Conservation (phyloP, 1,284 basidiomycete species). For the Heterobasidion irregulare region DNA sequence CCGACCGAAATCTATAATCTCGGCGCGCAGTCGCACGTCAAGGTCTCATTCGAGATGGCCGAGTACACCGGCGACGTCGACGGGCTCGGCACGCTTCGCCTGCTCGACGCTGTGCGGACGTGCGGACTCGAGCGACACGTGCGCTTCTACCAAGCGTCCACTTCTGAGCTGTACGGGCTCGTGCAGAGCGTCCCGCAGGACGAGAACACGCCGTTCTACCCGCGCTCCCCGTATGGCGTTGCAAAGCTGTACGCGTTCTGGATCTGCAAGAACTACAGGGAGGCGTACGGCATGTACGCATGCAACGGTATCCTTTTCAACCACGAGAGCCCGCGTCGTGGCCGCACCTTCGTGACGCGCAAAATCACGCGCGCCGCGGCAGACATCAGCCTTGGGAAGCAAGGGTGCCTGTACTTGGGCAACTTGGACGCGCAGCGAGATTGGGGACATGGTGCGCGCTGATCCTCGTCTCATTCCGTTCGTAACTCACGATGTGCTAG, state of each 20-base stretch:
- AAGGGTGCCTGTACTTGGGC: slow-evolving; percentile 81
- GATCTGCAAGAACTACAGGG: slow-evolving; percentile 89
- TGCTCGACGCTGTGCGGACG: slow-evolving; percentile 88
- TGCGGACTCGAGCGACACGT: slow-evolving; percentile 83
- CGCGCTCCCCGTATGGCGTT: slow-evolving; percentile 85
- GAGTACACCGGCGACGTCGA: slow-evolving; percentile 95
- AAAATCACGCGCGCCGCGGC: slow-evolving; percentile 88
- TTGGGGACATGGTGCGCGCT: slow-evolving; percentile 77
- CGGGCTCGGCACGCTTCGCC: slow-evolving; percentile 82
- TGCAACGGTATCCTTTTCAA: slow-evolving; percentile 92
- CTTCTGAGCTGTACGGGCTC: slow-evolving; percentile 90
- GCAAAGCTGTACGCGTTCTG: slow-evolving; percentile 86
- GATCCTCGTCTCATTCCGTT: slow-evolving; percentile 12
- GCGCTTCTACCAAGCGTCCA: slow-evolving; percentile 90
- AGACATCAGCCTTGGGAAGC: slow-evolving; percentile 81
- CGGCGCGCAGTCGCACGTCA: slow-evolving; percentile 94
- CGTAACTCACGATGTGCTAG: slow-evolving; percentile 26
- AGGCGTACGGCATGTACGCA: slow-evolving; percentile 88
- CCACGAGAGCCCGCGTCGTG: slow-evolving; percentile 87
- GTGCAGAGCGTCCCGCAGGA: slow-evolving; percentile 81
- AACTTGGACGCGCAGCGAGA: slow-evolving; percentile 89
- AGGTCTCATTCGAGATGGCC: slow-evolving; percentile 95
- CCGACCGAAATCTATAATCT: slow-evolving; percentile 94
- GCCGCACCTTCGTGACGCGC: slow-evolving; percentile 88
- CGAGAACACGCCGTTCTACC: slow-evolving; percentile 92